Evolutionary conservation across 2,329 filamentous ascomycete species (phyloP).

Genomic region (Pseudocercospora eumusae): DNA sequence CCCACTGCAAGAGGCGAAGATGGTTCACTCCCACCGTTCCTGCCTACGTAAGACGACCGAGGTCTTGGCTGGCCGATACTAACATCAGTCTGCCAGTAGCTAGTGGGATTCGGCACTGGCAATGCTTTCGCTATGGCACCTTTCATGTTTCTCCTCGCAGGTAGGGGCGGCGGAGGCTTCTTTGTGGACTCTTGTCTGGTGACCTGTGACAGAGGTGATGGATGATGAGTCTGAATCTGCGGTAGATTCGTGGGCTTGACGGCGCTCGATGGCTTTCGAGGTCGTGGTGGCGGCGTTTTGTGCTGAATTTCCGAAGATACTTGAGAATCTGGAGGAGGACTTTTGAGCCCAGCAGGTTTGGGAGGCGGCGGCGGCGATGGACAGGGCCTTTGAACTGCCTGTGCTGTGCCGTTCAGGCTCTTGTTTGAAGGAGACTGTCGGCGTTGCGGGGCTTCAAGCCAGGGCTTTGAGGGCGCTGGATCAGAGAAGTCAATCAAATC

Average conservation of each 20-base stretch:
- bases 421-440: constrained; percentile 10
- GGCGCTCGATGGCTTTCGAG: constrained; percentile 41
- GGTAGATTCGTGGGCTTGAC: constrained; percentile 32
- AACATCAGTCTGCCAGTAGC: constrained; percentile 24
- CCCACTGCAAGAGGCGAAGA: constrained; percentile 21
- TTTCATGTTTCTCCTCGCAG: constrained; percentile 38
- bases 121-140: constrained; percentile 29
- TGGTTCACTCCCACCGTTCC: constrained; percentile 19
- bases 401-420: constrained; percentile 32
- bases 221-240: constrained; percentile 28
- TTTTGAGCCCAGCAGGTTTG: constrained; percentile 44
- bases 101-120: constrained; percentile 17
- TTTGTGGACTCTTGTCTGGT: constrained; percentile 37
- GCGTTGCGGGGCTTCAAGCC: constrained; percentile 24
- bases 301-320: constrained; percentile 17
- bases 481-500: constrained; percentile 54
- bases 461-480: constrained; percentile 34
- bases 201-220: constrained; percentile 40
- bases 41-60: constrained; percentile 8
- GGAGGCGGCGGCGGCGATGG: constrained; percentile 39
- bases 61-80: constrained; percentile 14
- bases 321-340: constrained; percentile 38
- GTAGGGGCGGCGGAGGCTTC: constrained; percentile 31
- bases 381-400: constrained; percentile 27
- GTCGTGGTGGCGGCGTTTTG: constrained; percentile 40